These are phyloP conservation scores for Phytophthora pisi DNA, from an alignment of 352 stramenopile genomes.

Conservation along the genomic window DNA sequence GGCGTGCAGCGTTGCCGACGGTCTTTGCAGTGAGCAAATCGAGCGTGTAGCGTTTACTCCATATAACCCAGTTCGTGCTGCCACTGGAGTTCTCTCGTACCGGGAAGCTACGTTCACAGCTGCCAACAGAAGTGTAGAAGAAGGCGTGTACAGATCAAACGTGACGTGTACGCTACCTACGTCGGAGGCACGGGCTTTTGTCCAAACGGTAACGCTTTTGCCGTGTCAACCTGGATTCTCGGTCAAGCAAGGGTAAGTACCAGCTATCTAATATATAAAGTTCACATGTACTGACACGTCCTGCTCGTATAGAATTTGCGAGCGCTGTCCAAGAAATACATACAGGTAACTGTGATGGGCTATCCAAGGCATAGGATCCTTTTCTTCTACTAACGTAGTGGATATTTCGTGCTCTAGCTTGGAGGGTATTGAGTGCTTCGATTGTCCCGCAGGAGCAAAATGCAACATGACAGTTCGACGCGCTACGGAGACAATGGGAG, in stretches of 20 bases:
- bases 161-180: slow-evolving; percentile 50
- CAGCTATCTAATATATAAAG: background rate
- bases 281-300: background rate
- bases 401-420: slow-evolving; percentile 34
- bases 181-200: slow-evolving; percentile 40
- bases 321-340: slow-evolving; percentile 50
- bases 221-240: slow-evolving; percentile 54
- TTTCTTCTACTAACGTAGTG: no score
- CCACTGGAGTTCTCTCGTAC: slow-evolving; percentile 48
- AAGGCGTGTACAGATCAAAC: slow-evolving; percentile 41
- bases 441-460: slow-evolving; percentile 50
- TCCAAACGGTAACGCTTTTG: slow-evolving; percentile 37
- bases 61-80: slow-evolving; percentile 26
- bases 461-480: slow-evolving; percentile 63
- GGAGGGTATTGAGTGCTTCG: slow-evolving; percentile 60
- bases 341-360: slow-evolving; percentile 43
- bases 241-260: slow-evolving; percentile 44
- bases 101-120: slow-evolving; percentile 41
- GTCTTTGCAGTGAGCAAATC: slow-evolving; percentile 11
- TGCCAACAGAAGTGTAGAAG: slow-evolving; percentile 24
- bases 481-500: slow-evolving; percentile 51
- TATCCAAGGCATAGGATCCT: background rate
- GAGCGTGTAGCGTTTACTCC: slow-evolving; percentile 42
- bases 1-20: slow-evolving; percentile 40
- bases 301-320: slow-evolving; percentile 29